Percentiles rank a stretch among this genome's conserved stretches.
Evolutionary conservation across 306 rosid genomes (phyloP).

Genomic region (Trifolium pratense): DNA sequence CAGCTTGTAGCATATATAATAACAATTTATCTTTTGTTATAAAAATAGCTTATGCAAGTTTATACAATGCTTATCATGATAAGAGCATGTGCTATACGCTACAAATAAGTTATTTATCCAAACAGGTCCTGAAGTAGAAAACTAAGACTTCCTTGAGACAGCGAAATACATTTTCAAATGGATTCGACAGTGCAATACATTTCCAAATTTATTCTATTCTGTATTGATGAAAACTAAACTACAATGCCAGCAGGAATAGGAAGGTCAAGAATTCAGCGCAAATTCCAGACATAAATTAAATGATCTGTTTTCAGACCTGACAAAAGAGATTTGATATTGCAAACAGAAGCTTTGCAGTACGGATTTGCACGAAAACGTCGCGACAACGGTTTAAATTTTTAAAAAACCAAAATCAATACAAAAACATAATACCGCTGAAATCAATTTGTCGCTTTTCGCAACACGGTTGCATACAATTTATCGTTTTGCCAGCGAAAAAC

Average conservation of each 20-base stretch:
- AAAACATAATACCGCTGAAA: background rate
- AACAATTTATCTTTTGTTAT: too few relatives aligned
- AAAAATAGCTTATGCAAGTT: too few relatives aligned
- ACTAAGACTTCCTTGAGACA: background rate
- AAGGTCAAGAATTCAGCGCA: background rate
- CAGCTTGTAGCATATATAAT: too few relatives aligned
- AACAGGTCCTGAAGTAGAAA: too few relatives aligned
- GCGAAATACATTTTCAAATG: conserved; percentile 14
- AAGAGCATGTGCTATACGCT: too few relatives aligned
- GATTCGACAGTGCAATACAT: background rate
- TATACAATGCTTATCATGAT: too few relatives aligned
- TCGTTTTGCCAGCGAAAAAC: background rate
- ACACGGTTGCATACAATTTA: background rate
- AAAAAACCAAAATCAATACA: background rate
- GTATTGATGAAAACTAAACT: conserved; percentile 22
- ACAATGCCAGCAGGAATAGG: background rate
- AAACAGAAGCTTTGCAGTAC: background rate
- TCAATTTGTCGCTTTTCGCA: background rate
- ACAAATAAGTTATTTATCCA: too few relatives aligned
- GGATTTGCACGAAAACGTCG: background rate
- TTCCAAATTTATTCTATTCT: conserved; percentile 22
- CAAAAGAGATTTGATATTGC: conserved; percentile 2
- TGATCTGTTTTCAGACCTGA: conserved; percentile 5
- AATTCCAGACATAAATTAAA: conserved; percentile 9
- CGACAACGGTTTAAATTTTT: background rate